Conservation (phyloP, 768 basidiomycete species). For the Leccinum incarnatum region DNA sequence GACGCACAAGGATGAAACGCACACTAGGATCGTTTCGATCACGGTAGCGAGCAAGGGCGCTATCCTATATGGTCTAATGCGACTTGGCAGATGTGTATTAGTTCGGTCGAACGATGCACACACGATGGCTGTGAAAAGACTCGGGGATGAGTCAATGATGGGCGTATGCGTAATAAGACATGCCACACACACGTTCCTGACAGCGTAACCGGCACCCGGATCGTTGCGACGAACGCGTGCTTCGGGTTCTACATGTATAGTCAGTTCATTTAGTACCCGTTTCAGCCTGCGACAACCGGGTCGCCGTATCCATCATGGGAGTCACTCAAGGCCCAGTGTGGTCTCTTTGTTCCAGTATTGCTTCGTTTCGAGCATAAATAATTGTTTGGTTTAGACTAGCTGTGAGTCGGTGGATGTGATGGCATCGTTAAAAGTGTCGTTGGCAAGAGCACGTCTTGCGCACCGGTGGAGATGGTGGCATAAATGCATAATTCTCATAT, state of each 20-base stretch:
- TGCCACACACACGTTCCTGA: constrained; percentile 6
- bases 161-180: constrained; percentile 13
- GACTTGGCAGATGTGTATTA: background rate
- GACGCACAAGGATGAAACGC: background rate
- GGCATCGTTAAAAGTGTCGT: too few species aligned
- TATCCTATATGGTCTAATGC: background rate
- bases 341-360: background rate
- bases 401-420: background rate
- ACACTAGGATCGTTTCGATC: background rate
- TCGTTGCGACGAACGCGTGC: constrained; percentile 7
- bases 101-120: constrained; percentile 5
- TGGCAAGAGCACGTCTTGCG: background rate
- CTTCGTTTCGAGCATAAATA: background rate
- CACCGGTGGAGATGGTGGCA: background rate
- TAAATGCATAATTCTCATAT: background rate
- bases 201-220: background rate
- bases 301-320: too few species aligned
- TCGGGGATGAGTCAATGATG: background rate
- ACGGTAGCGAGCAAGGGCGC: background rate
- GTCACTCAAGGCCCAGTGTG: too few species aligned
- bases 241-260: constrained; percentile 6
- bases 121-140: background rate
- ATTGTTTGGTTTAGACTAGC: background rate
- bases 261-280: background rate
- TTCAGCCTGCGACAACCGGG: background rate